Evolutionary conservation across 495 filamentous ascomycete species (phyloP).

Genomic region (Aeminium ludgeri): DNA sequence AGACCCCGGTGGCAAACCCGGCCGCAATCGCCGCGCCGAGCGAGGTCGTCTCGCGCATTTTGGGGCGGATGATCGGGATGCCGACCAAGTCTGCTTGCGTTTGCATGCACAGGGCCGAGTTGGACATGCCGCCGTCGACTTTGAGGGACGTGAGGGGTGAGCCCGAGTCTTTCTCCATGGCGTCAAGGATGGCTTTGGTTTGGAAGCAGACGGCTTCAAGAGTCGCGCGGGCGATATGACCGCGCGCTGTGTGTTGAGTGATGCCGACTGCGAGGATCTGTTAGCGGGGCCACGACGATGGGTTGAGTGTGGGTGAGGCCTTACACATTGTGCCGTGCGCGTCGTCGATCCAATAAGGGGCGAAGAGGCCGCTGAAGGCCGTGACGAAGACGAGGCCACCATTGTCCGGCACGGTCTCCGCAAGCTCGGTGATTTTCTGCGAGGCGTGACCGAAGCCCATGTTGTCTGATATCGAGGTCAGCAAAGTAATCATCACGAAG

Average conservation of each 20-base stretch:
- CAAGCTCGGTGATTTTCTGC: slow-evolving; percentile 65
- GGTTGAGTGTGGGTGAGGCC: too few species aligned
- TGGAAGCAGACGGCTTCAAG: slow-evolving; percentile 93
- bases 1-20: slow-evolving; percentile 73
- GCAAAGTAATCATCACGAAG: too few species aligned
- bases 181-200: slow-evolving; percentile 84
- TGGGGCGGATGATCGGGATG: slow-evolving; percentile 73
- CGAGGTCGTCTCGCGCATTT: slow-evolving; percentile 87
- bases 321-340: slow-evolving; percentile 75
- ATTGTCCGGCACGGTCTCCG: slow-evolving; percentile 64
- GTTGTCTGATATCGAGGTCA: too few species aligned
- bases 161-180: slow-evolving; percentile 82
- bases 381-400: slow-evolving; percentile 91
- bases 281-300: too few species aligned
- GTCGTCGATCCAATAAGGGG: slow-evolving; percentile 98
- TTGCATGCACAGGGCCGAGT: slow-evolving; percentile 89
- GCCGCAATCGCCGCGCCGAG: slow-evolving; percentile 90
- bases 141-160: slow-evolving; percentile 60
- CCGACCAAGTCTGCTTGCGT: slow-evolving; percentile 82
- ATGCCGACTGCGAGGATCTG: slow-evolving; percentile 40
- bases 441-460: slow-evolving; percentile 65
- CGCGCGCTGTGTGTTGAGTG: slow-evolving; percentile 75
- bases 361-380: slow-evolving; percentile 88
- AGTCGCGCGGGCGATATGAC: slow-evolving; percentile 85
- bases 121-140: slow-evolving; percentile 90